Evolutionary conservation across 352 stramenopile genomes (phyloP).

Genomic region (Pythium aphanidermatum): DNA sequence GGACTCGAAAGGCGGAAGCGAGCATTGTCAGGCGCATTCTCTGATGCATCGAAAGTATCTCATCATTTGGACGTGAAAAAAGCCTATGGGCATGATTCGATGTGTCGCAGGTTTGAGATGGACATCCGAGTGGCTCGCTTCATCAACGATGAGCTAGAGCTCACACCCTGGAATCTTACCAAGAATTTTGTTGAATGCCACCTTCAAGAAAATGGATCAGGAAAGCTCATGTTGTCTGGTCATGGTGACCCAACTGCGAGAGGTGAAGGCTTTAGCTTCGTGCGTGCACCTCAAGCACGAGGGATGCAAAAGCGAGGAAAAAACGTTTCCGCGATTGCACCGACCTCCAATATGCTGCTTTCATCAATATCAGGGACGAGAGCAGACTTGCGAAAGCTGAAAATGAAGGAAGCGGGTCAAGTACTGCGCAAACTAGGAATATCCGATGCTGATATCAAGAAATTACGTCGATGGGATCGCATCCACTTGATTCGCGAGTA

Average conservation of each 20-base stretch:
- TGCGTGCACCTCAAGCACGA: slow-evolving; percentile 63
- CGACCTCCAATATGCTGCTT: slow-evolving; percentile 51
- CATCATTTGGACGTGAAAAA: slow-evolving; percentile 39
- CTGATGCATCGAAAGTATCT: slow-evolving; percentile 39
- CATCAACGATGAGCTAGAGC: slow-evolving; percentile 63
- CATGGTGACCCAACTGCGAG: slow-evolving; percentile 67
- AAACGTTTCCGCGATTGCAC: slow-evolving; percentile 31
- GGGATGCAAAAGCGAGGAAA: slow-evolving; percentile 77
- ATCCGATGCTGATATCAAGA: slow-evolving; percentile 71
- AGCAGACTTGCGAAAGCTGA: slow-evolving; percentile 73
- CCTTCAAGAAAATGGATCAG: slow-evolving; percentile 70
- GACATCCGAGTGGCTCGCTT: slow-evolving; percentile 75
- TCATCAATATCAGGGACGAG: slow-evolving; percentile 70
- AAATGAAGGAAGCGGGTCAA: slow-evolving; percentile 76
- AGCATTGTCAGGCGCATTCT: slow-evolving; percentile 35
- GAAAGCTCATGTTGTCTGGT: slow-evolving; percentile 70
- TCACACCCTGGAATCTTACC: slow-evolving; percentile 74
- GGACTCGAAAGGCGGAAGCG: slow-evolving; percentile 57
- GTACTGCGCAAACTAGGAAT: slow-evolving; percentile 72
- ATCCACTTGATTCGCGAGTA: slow-evolving; percentile 74
- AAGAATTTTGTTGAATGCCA: slow-evolving; percentile 83
- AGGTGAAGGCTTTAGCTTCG: slow-evolving; percentile 76
- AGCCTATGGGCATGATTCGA: slow-evolving; percentile 51
- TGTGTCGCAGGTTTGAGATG: slow-evolving; percentile 58
- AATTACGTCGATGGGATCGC: slow-evolving; percentile 72